Percentiles rank a stretch among this genome's conserved stretches.
These are phyloP conservation scores for Bodo saltans DNA, from an alignment of 78 protist genomes.

Conservation along the genomic window DNA sequence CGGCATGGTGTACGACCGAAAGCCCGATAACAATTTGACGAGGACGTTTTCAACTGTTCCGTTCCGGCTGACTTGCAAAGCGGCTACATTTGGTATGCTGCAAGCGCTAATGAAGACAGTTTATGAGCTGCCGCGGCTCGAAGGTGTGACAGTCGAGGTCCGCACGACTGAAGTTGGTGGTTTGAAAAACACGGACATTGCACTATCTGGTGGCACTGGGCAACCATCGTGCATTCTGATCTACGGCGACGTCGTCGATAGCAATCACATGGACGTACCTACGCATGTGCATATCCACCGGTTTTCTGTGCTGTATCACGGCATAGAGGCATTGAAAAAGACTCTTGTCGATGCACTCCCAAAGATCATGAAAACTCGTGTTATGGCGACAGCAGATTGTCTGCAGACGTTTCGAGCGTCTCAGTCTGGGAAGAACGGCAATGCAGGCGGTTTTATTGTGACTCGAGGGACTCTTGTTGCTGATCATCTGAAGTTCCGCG, in stretches of 20 bases:
- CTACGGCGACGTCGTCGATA: not conserved
- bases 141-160: not conserved
- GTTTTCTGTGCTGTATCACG: slow-evolving; percentile 6
- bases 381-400: not conserved
- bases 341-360: not conserved
- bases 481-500: not conserved
- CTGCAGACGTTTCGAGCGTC: not conserved
- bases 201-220: not conserved
- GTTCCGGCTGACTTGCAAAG: not conserved
- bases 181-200: not conserved
- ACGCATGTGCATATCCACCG: not conserved
- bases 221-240: not conserved
- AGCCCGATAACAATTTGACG: not conserved
- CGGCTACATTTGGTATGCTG: not conserved
- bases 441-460: slow-evolving; percentile 20
- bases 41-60: not conserved
- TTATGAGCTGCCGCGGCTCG: not conserved
- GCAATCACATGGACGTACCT: not conserved
- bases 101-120: not conserved
- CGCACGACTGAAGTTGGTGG: not conserved
- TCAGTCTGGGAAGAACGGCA: not conserved
- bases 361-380: not conserved
- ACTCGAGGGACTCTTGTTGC: not conserved
- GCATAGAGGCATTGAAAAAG: not conserved
- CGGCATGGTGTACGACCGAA: not conserved